phyloP scores from a whole-genome alignment of 2,329 filamentous ascomycete species.

The Laburnicola sp. region DNA sequence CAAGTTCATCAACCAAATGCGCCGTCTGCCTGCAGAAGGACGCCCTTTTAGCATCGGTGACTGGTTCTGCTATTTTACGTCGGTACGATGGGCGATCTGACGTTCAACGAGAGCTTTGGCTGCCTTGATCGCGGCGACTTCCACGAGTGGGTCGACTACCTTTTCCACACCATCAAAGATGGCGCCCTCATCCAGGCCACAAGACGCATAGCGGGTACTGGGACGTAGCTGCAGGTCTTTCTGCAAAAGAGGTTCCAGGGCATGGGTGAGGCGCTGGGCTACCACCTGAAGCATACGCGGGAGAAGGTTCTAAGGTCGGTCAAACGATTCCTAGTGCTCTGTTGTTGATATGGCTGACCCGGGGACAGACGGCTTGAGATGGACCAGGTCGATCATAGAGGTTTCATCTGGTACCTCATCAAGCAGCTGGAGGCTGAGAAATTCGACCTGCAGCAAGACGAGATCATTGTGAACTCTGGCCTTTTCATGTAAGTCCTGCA shows the following conservation, averaged over 20 bases:
- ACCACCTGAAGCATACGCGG: constrained; percentile 18
- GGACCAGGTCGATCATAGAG: constrained; percentile 16
- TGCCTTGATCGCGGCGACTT: constrained; percentile 22
- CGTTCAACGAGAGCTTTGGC: constrained; percentile 29
- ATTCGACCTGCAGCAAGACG: constrained; percentile 14
- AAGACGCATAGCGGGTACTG: constrained; percentile 13
- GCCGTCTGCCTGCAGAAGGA: constrained; percentile 21
- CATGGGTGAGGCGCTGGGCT: constrained; percentile 10
- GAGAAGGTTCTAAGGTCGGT: constrained; percentile 16
- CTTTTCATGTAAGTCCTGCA: constrained; percentile 9
- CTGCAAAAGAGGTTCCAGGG: constrained; percentile 19
- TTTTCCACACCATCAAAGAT: constrained; percentile 16
- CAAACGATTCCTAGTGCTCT: too few relatives aligned
- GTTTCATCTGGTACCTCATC: constrained; percentile 25
- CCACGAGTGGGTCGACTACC: constrained; percentile 28
- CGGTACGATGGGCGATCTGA: constrained; percentile 29
- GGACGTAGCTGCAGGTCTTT: constrained; percentile 15
- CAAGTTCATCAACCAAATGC: constrained; percentile 41
- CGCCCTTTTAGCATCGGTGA: constrained; percentile 27
- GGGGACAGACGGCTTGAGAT: constrained; percentile 12
- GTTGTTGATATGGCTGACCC: too few relatives aligned
- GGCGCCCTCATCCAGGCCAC: constrained; percentile 15
- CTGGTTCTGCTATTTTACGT: constrained; percentile 29
- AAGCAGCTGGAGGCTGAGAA: constrained; percentile 11
- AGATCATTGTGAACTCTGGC: constrained; percentile 21